phyloP scores from a whole-genome alignment of 2,329 filamentous ascomycete genomes.

The Phyllosticta paracitricarpa region DNA sequence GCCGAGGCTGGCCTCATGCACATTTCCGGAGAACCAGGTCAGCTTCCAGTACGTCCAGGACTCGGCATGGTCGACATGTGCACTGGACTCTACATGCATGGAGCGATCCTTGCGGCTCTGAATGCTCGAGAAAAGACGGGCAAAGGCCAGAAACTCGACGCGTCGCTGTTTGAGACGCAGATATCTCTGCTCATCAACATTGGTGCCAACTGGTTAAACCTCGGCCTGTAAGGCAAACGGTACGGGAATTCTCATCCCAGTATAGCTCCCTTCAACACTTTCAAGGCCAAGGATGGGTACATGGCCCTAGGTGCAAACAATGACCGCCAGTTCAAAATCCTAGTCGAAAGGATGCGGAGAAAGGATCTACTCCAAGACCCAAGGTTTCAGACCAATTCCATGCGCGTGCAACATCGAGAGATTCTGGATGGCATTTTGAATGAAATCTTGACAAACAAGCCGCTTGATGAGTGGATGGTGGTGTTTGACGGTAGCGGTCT shows the following conservation, averaged over 20 bases:
- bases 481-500: constrained; percentile 35
- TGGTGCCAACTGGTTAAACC: constrained; percentile 30
- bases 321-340: constrained; percentile 29
- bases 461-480: constrained; percentile 32
- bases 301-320: constrained; percentile 27
- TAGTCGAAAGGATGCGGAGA: constrained; percentile 14
- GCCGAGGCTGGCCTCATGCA: constrained; percentile 36
- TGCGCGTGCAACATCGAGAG: constrained; percentile 22
- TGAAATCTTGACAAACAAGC: constrained; percentile 23
- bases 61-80: constrained; percentile 36
- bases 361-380: constrained; percentile 19
- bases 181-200: constrained; percentile 35
- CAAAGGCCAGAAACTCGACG: constrained; percentile 34
- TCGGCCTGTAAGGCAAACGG: constrained; percentile 31
- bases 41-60: constrained; percentile 32
- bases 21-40: constrained; percentile 33
- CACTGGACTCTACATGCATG: constrained; percentile 36
- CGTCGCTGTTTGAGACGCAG: constrained; percentile 37
- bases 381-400: constrained; percentile 20
- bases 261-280: constrained; percentile 39
- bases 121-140: constrained; percentile 20
- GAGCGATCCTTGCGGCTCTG: constrained; percentile 33
- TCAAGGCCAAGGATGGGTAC: constrained; percentile 26
- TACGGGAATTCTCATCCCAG: constrained; percentile 39
- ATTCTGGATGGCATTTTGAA: constrained; percentile 28